phyloP scores from a whole-genome alignment of 129 eudicot genomes.

The Chrysanthemum lavandulifolium region DNA sequence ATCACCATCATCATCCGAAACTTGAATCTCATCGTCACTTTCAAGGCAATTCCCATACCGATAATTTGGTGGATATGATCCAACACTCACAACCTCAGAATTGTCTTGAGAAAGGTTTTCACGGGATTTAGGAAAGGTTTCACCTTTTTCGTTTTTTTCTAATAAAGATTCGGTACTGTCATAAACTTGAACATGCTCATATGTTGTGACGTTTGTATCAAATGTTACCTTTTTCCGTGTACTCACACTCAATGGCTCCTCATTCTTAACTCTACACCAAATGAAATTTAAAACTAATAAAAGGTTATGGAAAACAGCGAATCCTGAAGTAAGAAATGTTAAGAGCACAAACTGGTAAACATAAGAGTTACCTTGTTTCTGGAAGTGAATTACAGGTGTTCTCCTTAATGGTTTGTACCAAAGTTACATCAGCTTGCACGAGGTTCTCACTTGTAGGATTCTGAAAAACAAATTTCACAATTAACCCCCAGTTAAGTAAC shows the following conservation, averaged over 20 bases:
- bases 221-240: conserved; percentile 86
- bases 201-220: conserved; percentile 67
- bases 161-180: conserved; percentile 61
- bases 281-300: background rate
- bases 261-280: conserved; percentile 43
- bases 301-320: background rate
- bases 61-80: conserved; percentile 77
- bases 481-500: conserved; percentile 10
- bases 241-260: conserved; percentile 53
- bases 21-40: conserved; percentile 80
- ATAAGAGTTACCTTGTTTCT: conserved; percentile 46
- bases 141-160: conserved; percentile 46
- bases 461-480: conserved; percentile 42
- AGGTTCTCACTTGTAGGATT: conserved; percentile 38
- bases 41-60: conserved; percentile 82
- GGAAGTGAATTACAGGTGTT: conserved; percentile 33
- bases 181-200: conserved; percentile 60
- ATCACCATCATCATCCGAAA: conserved; percentile 50
- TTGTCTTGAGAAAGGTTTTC: conserved; percentile 44
- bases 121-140: conserved; percentile 28
- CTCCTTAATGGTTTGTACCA: conserved; percentile 36
- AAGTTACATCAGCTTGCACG: conserved; percentile 32
- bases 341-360: background rate
- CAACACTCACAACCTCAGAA: conserved; percentile 47
- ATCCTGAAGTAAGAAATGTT: background rate